Evolutionary conservation across 2,329 filamentous ascomycete genomes (phyloP).

Genomic region (Trichophyton schoenleinii): DNA sequence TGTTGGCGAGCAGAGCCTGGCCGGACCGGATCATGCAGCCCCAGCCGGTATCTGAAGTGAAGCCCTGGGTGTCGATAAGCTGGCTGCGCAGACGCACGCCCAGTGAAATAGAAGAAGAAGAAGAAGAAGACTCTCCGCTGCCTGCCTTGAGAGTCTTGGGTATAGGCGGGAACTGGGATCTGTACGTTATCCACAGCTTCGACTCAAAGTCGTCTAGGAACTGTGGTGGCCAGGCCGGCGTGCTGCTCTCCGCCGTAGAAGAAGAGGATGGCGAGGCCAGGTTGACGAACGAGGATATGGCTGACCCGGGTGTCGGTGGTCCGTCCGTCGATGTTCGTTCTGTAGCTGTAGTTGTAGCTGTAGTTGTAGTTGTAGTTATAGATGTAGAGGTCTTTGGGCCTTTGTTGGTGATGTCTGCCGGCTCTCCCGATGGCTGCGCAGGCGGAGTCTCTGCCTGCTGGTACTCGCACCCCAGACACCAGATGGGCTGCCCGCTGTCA

Average conservation of each 20-base stretch:
- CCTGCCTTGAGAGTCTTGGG: conserved; percentile 49
- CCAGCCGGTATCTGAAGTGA: conserved; percentile 91
- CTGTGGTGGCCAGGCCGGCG: conserved; percentile 63
- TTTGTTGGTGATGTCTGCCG: neutral
- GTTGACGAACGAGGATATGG: neutral
- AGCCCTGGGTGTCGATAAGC: conserved; percentile 64
- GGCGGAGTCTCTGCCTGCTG: conserved; percentile 11
- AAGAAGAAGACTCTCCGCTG: conserved; percentile 46
- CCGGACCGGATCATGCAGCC: conserved; percentile 98
- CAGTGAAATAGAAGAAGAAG: conserved; percentile 55
- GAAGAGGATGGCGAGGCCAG: neutral
- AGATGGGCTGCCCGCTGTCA: conserved; percentile 56
- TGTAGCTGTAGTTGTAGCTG: neutral
- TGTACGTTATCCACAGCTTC: conserved; percentile 90
- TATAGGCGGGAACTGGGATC: conserved; percentile 74
- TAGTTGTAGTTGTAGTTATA: neutral
- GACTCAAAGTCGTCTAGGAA: conserved; percentile 93
- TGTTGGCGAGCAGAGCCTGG: conserved; percentile 82
- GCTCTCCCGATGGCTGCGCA: neutral
- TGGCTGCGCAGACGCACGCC: conserved; percentile 72
- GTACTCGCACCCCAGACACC: conserved; percentile 63
- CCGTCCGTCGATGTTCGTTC: neutral
- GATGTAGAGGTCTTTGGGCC: neutral
- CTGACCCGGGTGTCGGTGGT: neutral
- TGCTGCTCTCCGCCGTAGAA: neutral